Percentiles rank a stretch among this genome's conserved stretches.
Conservation (phyloP, 192 early-diverging fungal species). For the Umbelopsis vinacea region DNA sequence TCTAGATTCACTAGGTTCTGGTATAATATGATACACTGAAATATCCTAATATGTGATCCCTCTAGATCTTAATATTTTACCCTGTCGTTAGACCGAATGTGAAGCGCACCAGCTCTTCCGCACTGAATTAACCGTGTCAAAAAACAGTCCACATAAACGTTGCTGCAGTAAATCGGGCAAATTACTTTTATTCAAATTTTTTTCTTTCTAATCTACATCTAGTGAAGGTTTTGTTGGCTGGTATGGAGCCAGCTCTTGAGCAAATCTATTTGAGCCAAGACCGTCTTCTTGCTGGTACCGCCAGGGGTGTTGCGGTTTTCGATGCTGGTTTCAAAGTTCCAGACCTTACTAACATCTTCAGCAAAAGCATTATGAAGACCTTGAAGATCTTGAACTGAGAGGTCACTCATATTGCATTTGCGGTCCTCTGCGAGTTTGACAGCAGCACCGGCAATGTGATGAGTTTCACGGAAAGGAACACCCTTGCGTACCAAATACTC, state of each 20-base stretch:
- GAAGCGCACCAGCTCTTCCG: neutral
- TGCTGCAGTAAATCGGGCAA: neutral
- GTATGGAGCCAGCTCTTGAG: slow-evolving; percentile 66
- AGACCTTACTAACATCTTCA: slow-evolving; percentile 80
- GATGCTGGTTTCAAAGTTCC: slow-evolving; percentile 91
- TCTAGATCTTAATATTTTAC: too few species aligned
- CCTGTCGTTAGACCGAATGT: neutral
- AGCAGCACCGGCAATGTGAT: slow-evolving; percentile 96
- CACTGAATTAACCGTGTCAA: too few species aligned
- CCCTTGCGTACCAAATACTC: slow-evolving; percentile 98
- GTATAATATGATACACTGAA: neutral
- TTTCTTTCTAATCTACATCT: slow-evolving; percentile 11
- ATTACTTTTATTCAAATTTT: neutral
- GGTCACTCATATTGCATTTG: slow-evolving; percentile 67
- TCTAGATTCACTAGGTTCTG: neutral
- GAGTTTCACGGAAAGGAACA: slow-evolving; percentile 98
- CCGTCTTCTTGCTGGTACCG: slow-evolving; percentile 83
- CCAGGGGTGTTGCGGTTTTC: slow-evolving; percentile 88
- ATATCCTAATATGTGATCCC: too few species aligned
- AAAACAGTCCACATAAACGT: too few species aligned
- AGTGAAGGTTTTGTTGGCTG: slow-evolving; percentile 14
- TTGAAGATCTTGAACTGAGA: slow-evolving; percentile 83
- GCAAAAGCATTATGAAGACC: slow-evolving; percentile 83
- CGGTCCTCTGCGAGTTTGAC: slow-evolving; percentile 93
- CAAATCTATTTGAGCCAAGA: slow-evolving; percentile 78